Percentiles rank a stretch among this genome's conserved stretches.
phyloP scores from a whole-genome alignment of 148 eudicot species.

The Rhododendron vialii region DNA sequence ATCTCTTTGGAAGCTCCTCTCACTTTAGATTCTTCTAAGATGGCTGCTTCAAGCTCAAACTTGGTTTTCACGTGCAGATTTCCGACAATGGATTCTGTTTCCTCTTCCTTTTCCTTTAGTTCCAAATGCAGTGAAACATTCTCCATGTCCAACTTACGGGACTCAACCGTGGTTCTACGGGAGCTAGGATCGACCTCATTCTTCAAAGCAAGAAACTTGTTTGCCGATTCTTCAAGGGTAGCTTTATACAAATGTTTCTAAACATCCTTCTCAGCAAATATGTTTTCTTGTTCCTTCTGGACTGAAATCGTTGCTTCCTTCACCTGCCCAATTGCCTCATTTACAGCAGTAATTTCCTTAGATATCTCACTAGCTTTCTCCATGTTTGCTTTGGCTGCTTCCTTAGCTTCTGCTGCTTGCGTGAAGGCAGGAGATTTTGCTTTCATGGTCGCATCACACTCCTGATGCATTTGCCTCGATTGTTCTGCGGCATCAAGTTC shows the following conservation, averaged over 20 bases:
- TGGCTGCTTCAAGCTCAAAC: slow-evolving; percentile 58
- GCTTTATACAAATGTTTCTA: slow-evolving; percentile 45
- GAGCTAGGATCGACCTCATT: slow-evolving; percentile 55
- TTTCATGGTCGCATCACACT: slow-evolving; percentile 40
- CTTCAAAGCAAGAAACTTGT: slow-evolving; percentile 60
- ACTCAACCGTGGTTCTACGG: slow-evolving; percentile 53
- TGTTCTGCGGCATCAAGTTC: slow-evolving; percentile 65
- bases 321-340: slow-evolving; percentile 60
- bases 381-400: slow-evolving; percentile 39
- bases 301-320: slow-evolving; percentile 42
- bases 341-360: slow-evolving; percentile 44
- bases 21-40: slow-evolving; percentile 54
- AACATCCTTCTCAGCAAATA: slow-evolving; percentile 46
- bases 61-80: slow-evolving; percentile 67
- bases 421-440: slow-evolving; percentile 46
- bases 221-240: slow-evolving; percentile 55
- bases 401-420: slow-evolving; percentile 56
- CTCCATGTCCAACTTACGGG: slow-evolving; percentile 60
- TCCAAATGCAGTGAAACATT: slow-evolving; percentile 40
- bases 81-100: slow-evolving; percentile 65
- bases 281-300: slow-evolving; percentile 49
- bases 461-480: slow-evolving; percentile 59
- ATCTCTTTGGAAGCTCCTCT: slow-evolving; percentile 51
- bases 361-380: slow-evolving; percentile 51
- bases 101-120: slow-evolving; percentile 65